These are phyloP conservation scores for Anisodus acutangulus DNA, from an alignment of 257 asterid species.

Conservation along the genomic window DNA sequence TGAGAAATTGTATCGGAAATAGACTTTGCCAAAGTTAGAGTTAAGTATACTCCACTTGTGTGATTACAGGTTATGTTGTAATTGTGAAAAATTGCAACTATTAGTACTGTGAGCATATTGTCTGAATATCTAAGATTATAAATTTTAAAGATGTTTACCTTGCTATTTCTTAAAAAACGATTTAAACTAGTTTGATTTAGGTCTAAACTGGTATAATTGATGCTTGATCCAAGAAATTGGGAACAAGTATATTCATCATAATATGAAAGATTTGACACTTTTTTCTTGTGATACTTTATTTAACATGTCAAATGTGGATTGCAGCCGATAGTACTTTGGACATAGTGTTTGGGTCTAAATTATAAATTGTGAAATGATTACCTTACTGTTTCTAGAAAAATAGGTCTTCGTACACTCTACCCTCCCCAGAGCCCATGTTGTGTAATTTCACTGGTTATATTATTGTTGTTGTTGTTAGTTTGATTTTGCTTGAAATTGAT, in stretches of 20 bases:
- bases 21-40: too few relatives aligned
- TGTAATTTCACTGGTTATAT: too few relatives aligned
- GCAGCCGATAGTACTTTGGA: too few relatives aligned
- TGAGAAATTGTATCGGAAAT: too few relatives aligned
- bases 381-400: background rate
- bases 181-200: background rate
- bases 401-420: too few relatives aligned
- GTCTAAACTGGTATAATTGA: background rate
- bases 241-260: too few relatives aligned
- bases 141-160: background rate
- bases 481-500: background rate
- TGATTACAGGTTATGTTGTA: too few relatives aligned
- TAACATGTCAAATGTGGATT: background rate
- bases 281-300: background rate
- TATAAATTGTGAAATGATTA: background rate
- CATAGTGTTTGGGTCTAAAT: background rate
- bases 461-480: background rate
- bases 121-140: background rate
- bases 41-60: too few relatives aligned
- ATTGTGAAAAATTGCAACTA: background rate
- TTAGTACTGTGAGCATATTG: background rate
- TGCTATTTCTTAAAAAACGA: background rate
- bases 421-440: too few relatives aligned
- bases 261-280: background rate
- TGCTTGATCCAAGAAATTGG: background rate